Conservation (phyloP, 345 rosid species). For the Lepidium sativum region DNA sequence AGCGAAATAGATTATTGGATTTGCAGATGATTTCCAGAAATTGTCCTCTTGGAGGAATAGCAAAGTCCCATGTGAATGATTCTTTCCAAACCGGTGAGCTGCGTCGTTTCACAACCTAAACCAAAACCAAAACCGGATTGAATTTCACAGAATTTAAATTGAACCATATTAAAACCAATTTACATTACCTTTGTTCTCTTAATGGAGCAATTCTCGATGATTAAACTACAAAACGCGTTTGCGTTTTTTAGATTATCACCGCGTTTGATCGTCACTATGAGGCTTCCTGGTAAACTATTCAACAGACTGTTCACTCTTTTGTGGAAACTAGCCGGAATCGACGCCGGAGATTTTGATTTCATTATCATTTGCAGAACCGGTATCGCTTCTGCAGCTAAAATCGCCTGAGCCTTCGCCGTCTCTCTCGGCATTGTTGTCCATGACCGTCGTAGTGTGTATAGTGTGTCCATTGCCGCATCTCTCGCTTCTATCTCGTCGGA, state of each 20-base stretch:
- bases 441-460: slow-evolving; percentile 65
- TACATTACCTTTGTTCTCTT: slow-evolving; percentile 68
- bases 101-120: slow-evolving; percentile 66
- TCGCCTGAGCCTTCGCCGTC: slow-evolving; percentile 62
- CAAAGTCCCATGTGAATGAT: slow-evolving; percentile 84
- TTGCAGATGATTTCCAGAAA: slow-evolving; percentile 84
- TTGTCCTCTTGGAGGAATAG: slow-evolving; percentile 76
- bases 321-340: slow-evolving; percentile 49
- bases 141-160: background rate
- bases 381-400: slow-evolving; percentile 74
- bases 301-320: slow-evolving; percentile 69
- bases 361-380: slow-evolving; percentile 66
- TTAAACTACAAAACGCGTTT: slow-evolving; percentile 74
- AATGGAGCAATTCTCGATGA: slow-evolving; percentile 64
- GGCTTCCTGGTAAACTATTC: slow-evolving; percentile 80
- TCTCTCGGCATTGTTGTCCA: slow-evolving; percentile 78
- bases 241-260: slow-evolving; percentile 79
- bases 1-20: slow-evolving; percentile 76
- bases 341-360: slow-evolving; percentile 55
- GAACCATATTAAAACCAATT: background rate
- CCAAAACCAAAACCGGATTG: background rate
- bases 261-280: slow-evolving; percentile 69
- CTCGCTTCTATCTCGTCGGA: slow-evolving; percentile 67
- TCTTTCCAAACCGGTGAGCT: slow-evolving; percentile 84
- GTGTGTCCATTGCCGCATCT: slow-evolving; percentile 65